These are phyloP conservation scores for Mycena vulgaris DNA, from an alignment of 768 basidiomycete species.

Conservation along the genomic window DNA sequence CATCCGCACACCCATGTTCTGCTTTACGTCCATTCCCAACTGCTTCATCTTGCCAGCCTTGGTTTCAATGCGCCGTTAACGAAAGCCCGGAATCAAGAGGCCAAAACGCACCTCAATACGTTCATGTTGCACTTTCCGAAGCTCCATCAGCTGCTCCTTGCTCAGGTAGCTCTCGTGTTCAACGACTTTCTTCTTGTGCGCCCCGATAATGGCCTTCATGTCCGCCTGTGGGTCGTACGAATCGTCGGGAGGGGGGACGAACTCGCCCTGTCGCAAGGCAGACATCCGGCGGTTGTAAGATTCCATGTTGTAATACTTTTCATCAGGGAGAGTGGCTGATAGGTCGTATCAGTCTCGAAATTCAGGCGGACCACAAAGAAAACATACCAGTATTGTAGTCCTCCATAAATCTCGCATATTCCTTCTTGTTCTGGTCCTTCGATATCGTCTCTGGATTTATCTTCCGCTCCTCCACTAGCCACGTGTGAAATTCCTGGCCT, in stretches of 20 bases:
- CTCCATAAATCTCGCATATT: slow-evolving; percentile 87
- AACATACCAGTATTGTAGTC: slow-evolving; percentile 84
- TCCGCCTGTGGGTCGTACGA: slow-evolving; percentile 89
- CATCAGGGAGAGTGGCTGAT: slow-evolving; percentile 91
- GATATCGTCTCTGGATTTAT: slow-evolving; percentile 91
- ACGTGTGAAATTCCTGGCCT: slow-evolving; percentile 88
- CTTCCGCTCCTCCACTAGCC: slow-evolving; percentile 94
- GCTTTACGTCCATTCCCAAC: slow-evolving; percentile 90
- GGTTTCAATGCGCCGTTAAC: neutral
- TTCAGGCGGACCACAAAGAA: neutral
- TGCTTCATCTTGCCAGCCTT: slow-evolving; percentile 88
- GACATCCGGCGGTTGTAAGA: slow-evolving; percentile 89
- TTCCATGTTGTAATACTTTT: slow-evolving; percentile 95
- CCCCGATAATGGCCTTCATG: slow-evolving; percentile 79
- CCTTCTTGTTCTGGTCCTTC: slow-evolving; percentile 89
- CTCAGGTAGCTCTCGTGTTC: slow-evolving; percentile 84
- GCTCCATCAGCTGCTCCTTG: slow-evolving; percentile 85
- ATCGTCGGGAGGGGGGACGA: slow-evolving; percentile 79
- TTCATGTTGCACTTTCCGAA: slow-evolving; percentile 89
- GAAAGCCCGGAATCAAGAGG: neutral
- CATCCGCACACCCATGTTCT: slow-evolving; percentile 91
- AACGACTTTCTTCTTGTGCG: slow-evolving; percentile 76
- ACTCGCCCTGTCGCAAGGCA: slow-evolving; percentile 87
- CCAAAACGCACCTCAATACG: slow-evolving; percentile 75
- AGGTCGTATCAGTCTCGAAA: neutral